Evolutionary conservation across 768 basidiomycete genomes (phyloP).

Genomic region (Collybia sp.): DNA sequence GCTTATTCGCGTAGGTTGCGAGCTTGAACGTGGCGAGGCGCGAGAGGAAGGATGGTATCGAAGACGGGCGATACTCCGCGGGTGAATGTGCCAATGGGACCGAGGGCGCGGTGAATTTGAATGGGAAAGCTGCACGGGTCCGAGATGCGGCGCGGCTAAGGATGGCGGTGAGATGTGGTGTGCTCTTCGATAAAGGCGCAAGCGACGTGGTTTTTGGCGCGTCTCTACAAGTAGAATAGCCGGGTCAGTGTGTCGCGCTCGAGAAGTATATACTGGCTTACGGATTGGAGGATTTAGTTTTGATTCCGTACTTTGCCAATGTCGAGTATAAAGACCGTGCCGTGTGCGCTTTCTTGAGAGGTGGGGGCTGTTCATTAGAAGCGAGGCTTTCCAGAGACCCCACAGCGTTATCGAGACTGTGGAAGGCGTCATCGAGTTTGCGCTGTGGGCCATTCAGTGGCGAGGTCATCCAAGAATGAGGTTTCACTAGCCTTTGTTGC

Average conservation of each 20-base stretch:
- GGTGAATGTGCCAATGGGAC: slow-evolving; percentile 24
- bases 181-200: slow-evolving; percentile 32
- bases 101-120: slow-evolving; percentile 31
- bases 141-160: slow-evolving; percentile 60
- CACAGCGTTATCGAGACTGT: slow-evolving; percentile 63
- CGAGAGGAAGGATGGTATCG: slow-evolving; percentile 64
- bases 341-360: slow-evolving; percentile 50
- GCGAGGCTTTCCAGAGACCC: slow-evolving; percentile 22
- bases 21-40: slow-evolving; percentile 78
- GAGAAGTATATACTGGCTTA: slow-evolving; percentile 6
- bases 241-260: slow-evolving; percentile 5
- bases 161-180: slow-evolving; percentile 70
- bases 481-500: slow-evolving; percentile 41
- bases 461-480: neutral
- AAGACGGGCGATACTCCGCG: slow-evolving; percentile 77
- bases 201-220: slow-evolving; percentile 1
- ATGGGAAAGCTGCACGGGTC: slow-evolving; percentile 44
- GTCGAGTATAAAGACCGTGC: slow-evolving; percentile 70
- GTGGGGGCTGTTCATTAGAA: slow-evolving; percentile 28
- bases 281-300: slow-evolving; percentile 39
- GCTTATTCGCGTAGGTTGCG: slow-evolving; percentile 77
- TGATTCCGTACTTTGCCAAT: slow-evolving; percentile 73
- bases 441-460: slow-evolving; percentile 39
- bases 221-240: no score
- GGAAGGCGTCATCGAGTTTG: slow-evolving; percentile 80